Evolutionary conservation across 176 grass and related monocot species (phyloP).

Genomic region (Otatea glauca): DNA sequence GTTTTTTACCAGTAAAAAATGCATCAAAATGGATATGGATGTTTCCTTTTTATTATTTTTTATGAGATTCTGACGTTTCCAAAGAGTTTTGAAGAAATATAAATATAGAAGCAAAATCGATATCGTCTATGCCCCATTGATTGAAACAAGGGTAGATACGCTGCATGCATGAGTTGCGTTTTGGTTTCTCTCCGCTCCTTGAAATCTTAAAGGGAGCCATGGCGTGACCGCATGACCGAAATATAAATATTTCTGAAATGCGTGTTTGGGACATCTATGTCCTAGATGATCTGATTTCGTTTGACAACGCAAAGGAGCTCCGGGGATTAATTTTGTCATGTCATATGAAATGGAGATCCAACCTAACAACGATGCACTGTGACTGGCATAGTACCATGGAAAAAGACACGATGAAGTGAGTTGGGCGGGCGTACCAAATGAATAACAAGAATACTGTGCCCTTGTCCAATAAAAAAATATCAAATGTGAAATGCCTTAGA

Average conservation of each 20-base stretch:
- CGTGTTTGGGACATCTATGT: not conserved
- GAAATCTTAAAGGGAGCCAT: not conserved
- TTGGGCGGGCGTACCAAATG: not conserved
- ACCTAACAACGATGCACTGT: not conserved
- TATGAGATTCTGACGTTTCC: not conserved
- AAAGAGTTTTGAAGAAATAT: not conserved
- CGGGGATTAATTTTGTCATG: not conserved
- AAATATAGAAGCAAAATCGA: not conserved
- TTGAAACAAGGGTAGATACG: not conserved
- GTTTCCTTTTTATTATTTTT: no score
- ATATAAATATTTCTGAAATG: not conserved
- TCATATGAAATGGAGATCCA: not conserved
- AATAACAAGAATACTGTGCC: not conserved
- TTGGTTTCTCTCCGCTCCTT: no score
- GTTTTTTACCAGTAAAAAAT: not conserved
- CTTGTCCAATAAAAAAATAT: not conserved
- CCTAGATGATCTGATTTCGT: conserved; percentile 7
- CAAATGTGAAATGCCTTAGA: not conserved
- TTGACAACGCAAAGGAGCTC: not conserved
- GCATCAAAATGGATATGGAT: not conserved
- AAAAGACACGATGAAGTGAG: not conserved
- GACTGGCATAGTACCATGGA: not conserved
- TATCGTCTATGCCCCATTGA: not conserved
- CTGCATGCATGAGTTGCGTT: no score
- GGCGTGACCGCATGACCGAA: not conserved